Base-by-base conservation (phyloP, 331 rosid genomes). In the Quercus tomentella region DNA sequence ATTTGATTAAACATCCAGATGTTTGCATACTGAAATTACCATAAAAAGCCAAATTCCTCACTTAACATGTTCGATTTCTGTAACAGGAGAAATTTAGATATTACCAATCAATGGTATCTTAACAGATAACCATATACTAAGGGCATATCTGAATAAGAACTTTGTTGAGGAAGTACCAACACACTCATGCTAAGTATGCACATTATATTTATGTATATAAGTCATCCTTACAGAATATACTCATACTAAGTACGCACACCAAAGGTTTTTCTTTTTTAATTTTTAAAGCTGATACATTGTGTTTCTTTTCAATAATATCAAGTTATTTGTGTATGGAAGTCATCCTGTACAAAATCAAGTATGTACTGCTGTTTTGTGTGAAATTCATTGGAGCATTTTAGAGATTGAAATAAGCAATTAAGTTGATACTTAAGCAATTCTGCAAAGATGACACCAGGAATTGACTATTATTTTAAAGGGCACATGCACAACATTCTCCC, bases 241-340 rank as follows among this genome's bases (percentile, higher is more conserved):
- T 67, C 72, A 20, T 20, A 45, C 52, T 20, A 35, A 67, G 52
- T 17, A 33, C 1, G 1, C 26, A 67, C 25, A 67, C 4, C 17
- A 9, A 67, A 33, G 25, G 21, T 18, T 67, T 67, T 30, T 66
- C 17, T 17, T 18, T 18, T 76, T 62, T 30, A 11, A 4, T 49
- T 49, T 49, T 49, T 49, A 49, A 58, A 75, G 70, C 73, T 75
- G 54, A 31, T 71, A 75, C 63, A 21, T 76, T 35, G 71, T 65
- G 74, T 72, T 77, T 76, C 62, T 22, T 79, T 41, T 68, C 31
- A 76, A 69, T 41, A 72, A 67, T 54, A 76, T 41, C 82, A 76
- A 72, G 86, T 66, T 45, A 73, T 82, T 69, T 6, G 7, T 31
- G 68, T 35, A 85, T 52, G 2, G 17, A 67, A 33, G 52, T 20